Conservation (phyloP, 352 stramenopile genomes). For the Pythium coloratum region DNA sequence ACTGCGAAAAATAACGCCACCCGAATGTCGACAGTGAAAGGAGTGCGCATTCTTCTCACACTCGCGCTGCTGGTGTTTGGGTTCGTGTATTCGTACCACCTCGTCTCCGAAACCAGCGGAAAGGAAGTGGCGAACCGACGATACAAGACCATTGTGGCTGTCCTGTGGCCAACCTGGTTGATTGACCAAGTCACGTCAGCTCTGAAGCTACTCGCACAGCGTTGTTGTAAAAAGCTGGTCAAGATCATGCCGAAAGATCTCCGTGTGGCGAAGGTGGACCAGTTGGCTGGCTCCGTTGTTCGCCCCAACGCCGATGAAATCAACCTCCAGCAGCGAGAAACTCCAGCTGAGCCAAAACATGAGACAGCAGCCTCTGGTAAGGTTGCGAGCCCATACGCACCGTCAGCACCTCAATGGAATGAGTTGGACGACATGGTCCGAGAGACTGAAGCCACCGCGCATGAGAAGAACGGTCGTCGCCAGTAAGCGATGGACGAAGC, state of each 20-base stretch:
- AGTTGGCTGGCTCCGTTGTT: background rate
- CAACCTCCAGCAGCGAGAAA: background rate
- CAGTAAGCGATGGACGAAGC: background rate
- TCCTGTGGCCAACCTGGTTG: background rate
- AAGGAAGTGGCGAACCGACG: background rate
- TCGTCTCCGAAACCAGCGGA: background rate
- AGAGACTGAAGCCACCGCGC: background rate
- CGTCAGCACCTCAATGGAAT: background rate
- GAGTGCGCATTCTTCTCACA: background rate
- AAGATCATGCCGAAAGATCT: background rate
- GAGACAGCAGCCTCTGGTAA: background rate
- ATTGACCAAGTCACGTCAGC: background rate
- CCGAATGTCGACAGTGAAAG: background rate
- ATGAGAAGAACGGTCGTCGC: background rate
- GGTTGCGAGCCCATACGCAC: background rate
- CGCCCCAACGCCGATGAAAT: background rate
- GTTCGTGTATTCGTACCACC: background rate
- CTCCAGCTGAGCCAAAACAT: background rate
- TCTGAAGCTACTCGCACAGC: background rate
- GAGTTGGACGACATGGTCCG: background rate
- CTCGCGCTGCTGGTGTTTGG: background rate
- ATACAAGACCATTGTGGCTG: background rate
- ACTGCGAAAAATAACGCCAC: background rate
- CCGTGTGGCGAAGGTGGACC: background rate
- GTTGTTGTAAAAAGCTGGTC: background rate